Evolutionary conservation across 2,329 filamentous ascomycete genomes (phyloP), one percentile per base, ranked within the genome.

Genomic region (Bisporella sp.): DNA sequence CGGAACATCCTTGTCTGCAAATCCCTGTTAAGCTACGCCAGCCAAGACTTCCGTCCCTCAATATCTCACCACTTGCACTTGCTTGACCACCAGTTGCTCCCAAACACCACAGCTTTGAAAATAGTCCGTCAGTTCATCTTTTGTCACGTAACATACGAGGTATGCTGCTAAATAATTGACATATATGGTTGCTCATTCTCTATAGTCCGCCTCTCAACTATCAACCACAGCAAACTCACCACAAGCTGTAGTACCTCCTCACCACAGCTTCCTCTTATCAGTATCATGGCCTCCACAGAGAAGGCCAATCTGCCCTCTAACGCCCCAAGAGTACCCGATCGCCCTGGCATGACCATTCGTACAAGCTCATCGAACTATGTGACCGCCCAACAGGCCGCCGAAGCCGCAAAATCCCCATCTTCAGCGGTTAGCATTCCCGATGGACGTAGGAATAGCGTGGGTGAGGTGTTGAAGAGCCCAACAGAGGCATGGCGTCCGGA

Each of bases 401-500:
- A 45, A 32, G 29, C 40, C 13, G 37, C 45, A 32, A 28, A 40
- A 2, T 29, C 42, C 21, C 12, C 31, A 6, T 29, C 42, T 29
- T n/a, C 31, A 6, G 35, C 39, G 5, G 46, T 50, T 8, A 43
- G 39, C 1, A 61, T 59, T 37, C 51, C 54, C 2, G 62, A 64
- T 35, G 55, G 57, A 7, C 39, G 62, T 7, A 54, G 57, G 11
- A 63, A 62, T 46, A 55, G 51, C 30, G 32, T 51, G 4, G 62
- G 62, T 6, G 60, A 62, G 30, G n/a, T 47, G 5, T 44, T 61
- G 4, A 31, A 42, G 1, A 55, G 50, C 41, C 57, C 62, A 5
- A 51, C 47, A 3, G 58, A 57, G 44, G 57, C 47, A 1, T 65
- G 63, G 63, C 54, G 51, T 31, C 63, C 63, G 1, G 55, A 51